Conservation (phyloP, 495 filamentous ascomycete genomes). For the Penicillium simplicissimum region DNA sequence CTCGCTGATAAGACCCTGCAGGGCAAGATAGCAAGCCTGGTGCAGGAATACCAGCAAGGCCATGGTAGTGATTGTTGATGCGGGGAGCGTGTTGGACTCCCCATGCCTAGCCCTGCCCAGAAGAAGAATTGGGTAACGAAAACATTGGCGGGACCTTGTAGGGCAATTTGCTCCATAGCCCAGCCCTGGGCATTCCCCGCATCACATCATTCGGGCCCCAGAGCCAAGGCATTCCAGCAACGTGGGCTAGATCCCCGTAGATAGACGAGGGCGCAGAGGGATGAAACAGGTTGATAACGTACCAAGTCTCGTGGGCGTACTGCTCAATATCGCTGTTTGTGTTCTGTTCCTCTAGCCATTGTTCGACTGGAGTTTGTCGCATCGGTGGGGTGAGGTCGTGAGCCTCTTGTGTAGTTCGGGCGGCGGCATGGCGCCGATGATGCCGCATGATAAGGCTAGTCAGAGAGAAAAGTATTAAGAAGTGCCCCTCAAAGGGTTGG, state of each 20-base stretch:
- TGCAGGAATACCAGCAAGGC: background rate
- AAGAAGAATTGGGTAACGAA: background rate
- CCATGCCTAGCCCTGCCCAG: slow-evolving; percentile 5
- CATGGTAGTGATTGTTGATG: background rate
- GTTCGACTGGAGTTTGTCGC: slow-evolving; percentile 27
- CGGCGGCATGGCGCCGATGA: slow-evolving; percentile 12
- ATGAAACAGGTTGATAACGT: slow-evolving; percentile 16
- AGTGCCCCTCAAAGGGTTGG: slow-evolving; percentile 4
- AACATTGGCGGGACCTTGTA: slow-evolving; percentile 12
- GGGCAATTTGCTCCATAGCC: slow-evolving; percentile 18
- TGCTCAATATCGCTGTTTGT: slow-evolving; percentile 18
- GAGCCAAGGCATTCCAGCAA: slow-evolving; percentile 24
- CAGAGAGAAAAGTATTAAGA: slow-evolving; percentile 1
- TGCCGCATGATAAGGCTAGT: slow-evolving; percentile 27
- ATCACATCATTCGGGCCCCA: slow-evolving; percentile 24
- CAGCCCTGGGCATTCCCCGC: slow-evolving; percentile 35
- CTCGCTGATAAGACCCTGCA: background rate
- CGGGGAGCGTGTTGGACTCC: background rate
- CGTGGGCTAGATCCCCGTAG: background rate
- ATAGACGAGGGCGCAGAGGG: background rate
- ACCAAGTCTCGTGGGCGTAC: slow-evolving; percentile 37
- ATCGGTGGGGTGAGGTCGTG: slow-evolving; percentile 13
- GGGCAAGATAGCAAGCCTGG: slow-evolving; percentile 1
- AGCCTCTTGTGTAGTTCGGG: slow-evolving; percentile 16
- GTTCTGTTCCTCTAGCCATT: slow-evolving; percentile 36